Percentiles rank a stretch among this genome's conserved stretches.
These are phyloP conservation scores for Mycena chlorophos DNA, from an alignment of 768 basidiomycete species.

Conservation along the genomic window DNA sequence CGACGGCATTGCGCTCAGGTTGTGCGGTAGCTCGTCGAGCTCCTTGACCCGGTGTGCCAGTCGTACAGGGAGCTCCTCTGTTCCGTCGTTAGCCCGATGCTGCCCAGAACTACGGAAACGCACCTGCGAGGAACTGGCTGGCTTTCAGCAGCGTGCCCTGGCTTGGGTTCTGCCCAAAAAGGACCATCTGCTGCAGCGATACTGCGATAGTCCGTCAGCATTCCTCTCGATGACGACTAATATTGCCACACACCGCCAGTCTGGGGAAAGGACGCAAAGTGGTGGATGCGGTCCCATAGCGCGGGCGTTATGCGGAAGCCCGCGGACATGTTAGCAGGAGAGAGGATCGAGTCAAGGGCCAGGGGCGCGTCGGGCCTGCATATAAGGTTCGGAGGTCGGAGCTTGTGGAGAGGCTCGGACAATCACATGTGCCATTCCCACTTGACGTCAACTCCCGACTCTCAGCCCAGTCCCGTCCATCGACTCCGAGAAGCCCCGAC, in stretches of 20 bases:
- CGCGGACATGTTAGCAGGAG: slow-evolving; percentile 55
- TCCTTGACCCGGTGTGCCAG: slow-evolving; percentile 96
- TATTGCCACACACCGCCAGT: slow-evolving; percentile 74
- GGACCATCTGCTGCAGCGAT: slow-evolving; percentile 96
- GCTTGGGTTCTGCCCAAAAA: slow-evolving; percentile 93
- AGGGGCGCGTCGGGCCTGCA: neutral
- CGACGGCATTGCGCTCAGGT: slow-evolving; percentile 85
- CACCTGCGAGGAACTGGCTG: slow-evolving; percentile 83
- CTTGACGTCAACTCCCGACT: too few relatives aligned
- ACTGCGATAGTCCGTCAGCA: slow-evolving; percentile 45
- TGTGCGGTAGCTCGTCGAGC: slow-evolving; percentile 90
- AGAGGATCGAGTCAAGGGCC: neutral
- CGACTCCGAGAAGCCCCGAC: too few relatives aligned
- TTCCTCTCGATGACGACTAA: neutral
- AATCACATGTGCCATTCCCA: too few relatives aligned
- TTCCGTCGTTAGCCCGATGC: neutral
- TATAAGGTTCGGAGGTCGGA: neutral
- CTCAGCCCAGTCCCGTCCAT: too few relatives aligned
- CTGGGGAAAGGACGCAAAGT: slow-evolving; percentile 90
- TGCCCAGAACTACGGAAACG: slow-evolving; percentile 5
- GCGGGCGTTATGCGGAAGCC: slow-evolving; percentile 73
- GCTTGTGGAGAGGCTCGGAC: too few relatives aligned
- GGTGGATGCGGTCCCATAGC: slow-evolving; percentile 88
- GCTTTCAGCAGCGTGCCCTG: slow-evolving; percentile 94
- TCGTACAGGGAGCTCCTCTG: slow-evolving; percentile 93